Evolutionary conservation across 2,329 filamentous ascomycete genomes (phyloP), one percentile per base, ranked within the genome.

Genomic region (Clarireedia sp.): DNA sequence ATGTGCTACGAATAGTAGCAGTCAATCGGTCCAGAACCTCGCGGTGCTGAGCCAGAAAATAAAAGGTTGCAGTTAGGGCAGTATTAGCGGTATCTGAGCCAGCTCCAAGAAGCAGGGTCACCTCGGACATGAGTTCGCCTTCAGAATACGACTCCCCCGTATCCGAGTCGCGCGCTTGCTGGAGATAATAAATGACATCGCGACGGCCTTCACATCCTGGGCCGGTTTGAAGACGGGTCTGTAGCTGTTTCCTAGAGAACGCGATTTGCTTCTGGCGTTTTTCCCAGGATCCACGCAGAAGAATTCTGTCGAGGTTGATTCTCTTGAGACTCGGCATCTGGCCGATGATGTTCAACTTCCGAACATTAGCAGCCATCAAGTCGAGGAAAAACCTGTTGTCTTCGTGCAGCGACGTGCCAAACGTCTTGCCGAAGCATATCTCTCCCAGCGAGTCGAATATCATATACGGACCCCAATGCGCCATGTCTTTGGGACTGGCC

Each of bases 71-170:
- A 37, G 41, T 48, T 10, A 58, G 26, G 8, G 40, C 33, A 3
- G 48, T 51, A 38, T 48, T 23, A 12, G 56, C 55, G 5, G 56
- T 56, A n/a, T 58, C 53, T 41, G 52, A 56, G 5, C 56, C 56
- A 2, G 56, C 56, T 19, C 19, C 41, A 44, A 44, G 41, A 17
- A 44, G 16, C 19, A 44, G 41, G 8, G 41, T 44, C 16, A 19
- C 19, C 19, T 44, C 41, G 10, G 41, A 21, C 41, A 44, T 44
- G 6, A 21, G 19, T 21, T 44, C 41, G 3, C 10, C 19, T 23
- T 44, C 41, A 10, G 10, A 19, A 19, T 44, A 44, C 10, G n/a
- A 16, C 19, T 44, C 19, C 10, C 41, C 19, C 8, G 19, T 44
- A 5, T 44, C 19, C 10, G 41, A 19, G 19, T 44, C 2, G 16